Base-by-base conservation (phyloP, 2,329 filamentous ascomycete genomes). In the Tolypocladium guangdongense region DNA sequence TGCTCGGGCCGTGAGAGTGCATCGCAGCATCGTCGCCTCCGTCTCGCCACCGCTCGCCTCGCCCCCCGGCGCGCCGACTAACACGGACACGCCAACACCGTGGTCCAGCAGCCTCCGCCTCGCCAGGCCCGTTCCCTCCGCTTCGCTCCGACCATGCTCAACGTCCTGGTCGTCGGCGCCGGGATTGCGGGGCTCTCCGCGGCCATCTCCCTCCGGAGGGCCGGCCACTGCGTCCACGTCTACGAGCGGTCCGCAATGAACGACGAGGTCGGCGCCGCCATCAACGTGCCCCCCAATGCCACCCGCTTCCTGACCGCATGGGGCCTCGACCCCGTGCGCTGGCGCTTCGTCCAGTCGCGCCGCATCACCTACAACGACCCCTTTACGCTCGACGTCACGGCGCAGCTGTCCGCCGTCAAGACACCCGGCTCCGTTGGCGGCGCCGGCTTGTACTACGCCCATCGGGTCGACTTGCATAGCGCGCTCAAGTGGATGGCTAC, bases 401-500 rank as follows among this genome's bases (percentile, higher is more conserved):
- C 51, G 14, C 33, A 24, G 4, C 3, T 58, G 8, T 53, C 53
- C 3, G 48, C 50, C 24, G 57, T 53, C 1, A 49, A 57, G n/a
- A 63, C 57, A 46, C 61, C 62, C 2, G 27, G 33, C 2, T 53
- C 54, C 2, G 55, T 57, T 2, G 69, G 66, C 35, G 67, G 67
- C 2, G 61, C 62, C 11, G 61, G 64, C 4, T 62, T 66, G 56
- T 72, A 66, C 56, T 64, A 69, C 37, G 62, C 66, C 7, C 70
- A 74, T 50, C 64, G 72, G 0, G 71, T 72, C 4, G 72, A 74
- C 52, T 53, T 74, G 52, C 71, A 74, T 52, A 63, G 61, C 33
- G 65, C 63, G 22, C 53, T 74, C 45, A 64, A 63, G 59, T 60
- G 58, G 38, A 55, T 72, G 54, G 71, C 70, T 1, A 67, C 63